Evolutionary conservation across 257 asterid species (phyloP).

Genomic region (Haberlea rhodopensis): DNA sequence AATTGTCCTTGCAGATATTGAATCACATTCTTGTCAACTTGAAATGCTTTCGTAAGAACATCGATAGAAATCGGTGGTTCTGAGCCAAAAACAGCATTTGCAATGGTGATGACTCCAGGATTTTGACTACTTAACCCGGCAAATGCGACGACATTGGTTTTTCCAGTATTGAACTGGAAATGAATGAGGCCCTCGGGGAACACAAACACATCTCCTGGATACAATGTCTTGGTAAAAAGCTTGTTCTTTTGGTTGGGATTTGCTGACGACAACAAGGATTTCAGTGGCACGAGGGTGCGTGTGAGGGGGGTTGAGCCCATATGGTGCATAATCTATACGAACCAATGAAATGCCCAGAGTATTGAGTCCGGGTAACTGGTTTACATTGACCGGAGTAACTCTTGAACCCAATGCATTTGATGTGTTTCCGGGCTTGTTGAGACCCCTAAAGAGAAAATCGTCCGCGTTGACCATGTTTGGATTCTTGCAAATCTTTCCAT

Average conservation of each 20-base stretch:
- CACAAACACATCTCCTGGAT: not conserved
- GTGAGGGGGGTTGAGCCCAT: not conserved
- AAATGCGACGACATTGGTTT: not conserved
- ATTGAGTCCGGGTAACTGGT: not conserved
- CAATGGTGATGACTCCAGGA: not conserved
- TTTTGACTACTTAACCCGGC: not conserved
- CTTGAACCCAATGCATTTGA: not conserved
- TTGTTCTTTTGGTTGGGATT: too few relatives aligned
- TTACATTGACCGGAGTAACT: not conserved
- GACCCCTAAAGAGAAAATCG: not conserved
- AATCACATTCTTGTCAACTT: not conserved
- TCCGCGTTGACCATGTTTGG: not conserved
- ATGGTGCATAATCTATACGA: not conserved
- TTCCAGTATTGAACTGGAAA: not conserved
- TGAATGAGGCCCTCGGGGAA: not conserved
- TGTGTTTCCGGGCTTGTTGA: not conserved
- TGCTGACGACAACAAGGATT: not conserved
- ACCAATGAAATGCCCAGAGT: not conserved
- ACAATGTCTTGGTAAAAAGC: not conserved
- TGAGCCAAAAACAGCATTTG: not conserved
- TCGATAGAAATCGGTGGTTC: not conserved
- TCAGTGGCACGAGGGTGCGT: not conserved
- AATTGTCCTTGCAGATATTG: not conserved
- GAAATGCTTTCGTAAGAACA: not conserved
- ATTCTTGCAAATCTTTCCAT: not conserved